Evolutionary conservation across 1,284 basidiomycete genomes (phyloP).

Genomic region (Polyporus tsugae): DNA sequence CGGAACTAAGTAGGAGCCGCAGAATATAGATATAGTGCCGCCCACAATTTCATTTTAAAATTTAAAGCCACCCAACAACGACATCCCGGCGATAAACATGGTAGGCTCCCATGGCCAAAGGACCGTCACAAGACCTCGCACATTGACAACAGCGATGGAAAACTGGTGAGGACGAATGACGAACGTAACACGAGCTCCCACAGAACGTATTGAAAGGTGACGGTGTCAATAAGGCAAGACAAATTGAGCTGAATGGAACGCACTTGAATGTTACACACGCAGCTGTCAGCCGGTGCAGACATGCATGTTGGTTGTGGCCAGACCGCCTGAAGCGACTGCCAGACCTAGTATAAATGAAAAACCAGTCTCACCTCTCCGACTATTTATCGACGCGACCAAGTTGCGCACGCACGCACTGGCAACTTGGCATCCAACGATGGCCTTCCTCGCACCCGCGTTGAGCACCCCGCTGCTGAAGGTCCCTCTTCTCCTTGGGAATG

Average conservation of each 20-base stretch:
- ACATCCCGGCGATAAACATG: not conserved
- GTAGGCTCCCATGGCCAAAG: not conserved
- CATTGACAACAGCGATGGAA: not conserved
- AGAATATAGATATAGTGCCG: too few species aligned
- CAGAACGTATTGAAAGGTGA: not conserved
- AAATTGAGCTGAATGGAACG: not conserved
- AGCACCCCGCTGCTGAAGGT: constrained; percentile 5
- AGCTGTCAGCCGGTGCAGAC: too few species aligned
- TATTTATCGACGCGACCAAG: not conserved
- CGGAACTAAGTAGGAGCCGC: too few species aligned
- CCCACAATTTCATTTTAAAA: too few species aligned
- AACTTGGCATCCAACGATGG: not conserved
- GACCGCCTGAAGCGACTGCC: too few species aligned
- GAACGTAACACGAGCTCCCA: too few species aligned
- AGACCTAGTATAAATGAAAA: not conserved
- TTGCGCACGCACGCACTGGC: too few species aligned
- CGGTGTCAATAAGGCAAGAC: not conserved
- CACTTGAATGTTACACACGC: too few species aligned
- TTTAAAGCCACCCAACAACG: too few species aligned
- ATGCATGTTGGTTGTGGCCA: too few species aligned
- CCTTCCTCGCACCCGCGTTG: not conserved
- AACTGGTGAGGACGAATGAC: not conserved
- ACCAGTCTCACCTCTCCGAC: not conserved
- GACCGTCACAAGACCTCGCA: not conserved
- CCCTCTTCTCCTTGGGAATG: not conserved